Conservation (phyloP, 805 yeast species). For the Yarrowia yakushimensis region DNA sequence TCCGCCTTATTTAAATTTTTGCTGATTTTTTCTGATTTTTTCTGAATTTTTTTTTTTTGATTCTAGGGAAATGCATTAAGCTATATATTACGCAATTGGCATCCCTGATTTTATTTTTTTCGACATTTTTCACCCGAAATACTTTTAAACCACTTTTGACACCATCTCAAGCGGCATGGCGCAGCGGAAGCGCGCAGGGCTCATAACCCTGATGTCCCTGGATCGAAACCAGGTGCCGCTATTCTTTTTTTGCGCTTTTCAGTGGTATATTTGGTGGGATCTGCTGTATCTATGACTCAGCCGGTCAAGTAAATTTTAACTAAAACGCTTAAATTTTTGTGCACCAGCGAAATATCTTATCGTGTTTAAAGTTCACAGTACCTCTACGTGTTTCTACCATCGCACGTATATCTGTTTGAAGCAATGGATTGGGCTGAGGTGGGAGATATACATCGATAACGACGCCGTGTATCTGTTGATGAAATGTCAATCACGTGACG, state of each 20-base stretch:
- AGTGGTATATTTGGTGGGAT: background rate
- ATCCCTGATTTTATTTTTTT: too few species aligned
- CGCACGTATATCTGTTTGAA: background rate
- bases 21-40: too few species aligned
- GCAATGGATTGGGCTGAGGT: background rate
- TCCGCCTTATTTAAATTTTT: too few species aligned
- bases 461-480: too few species aligned
- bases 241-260: conserved; percentile 30
- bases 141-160: background rate
- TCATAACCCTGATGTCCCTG: conserved; percentile 92
- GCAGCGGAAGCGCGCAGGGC: conserved; percentile 91
- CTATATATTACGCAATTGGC: too few species aligned
- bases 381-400: background rate
- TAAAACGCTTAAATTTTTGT: background rate
- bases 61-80: too few species aligned
- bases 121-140: too few species aligned
- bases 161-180: conserved; percentile 40
- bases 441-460: background rate
- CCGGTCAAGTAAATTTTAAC: background rate
- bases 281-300: background rate
- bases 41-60: too few species aligned
- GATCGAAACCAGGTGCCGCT: conserved; percentile 92
- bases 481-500: background rate
- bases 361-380: background rate
- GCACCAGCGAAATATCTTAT: background rate